These are phyloP conservation scores for Tephrocybe sp. DNA, from an alignment of 768 basidiomycete genomes.

Conservation along the genomic window DNA sequence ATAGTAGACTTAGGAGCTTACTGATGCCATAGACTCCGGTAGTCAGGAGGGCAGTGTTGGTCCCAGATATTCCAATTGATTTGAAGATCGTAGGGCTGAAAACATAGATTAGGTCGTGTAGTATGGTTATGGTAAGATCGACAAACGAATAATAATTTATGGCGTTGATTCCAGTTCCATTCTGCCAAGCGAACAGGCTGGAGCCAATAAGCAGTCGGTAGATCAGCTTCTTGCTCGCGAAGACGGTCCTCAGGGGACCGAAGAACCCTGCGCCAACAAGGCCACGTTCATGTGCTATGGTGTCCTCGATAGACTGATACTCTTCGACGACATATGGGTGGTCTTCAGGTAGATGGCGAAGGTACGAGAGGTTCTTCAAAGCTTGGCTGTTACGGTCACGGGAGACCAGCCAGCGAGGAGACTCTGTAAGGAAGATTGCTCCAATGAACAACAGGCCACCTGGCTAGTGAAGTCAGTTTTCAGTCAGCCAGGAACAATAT, in stretches of 20 bases:
- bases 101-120: not conserved
- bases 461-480: conserved; percentile 21
- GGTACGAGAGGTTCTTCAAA: conserved; percentile 29
- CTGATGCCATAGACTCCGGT: conserved; percentile 53
- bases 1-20: conserved; percentile 20
- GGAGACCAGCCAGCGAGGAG: conserved; percentile 37
- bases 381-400: conserved; percentile 31
- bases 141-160: conserved; percentile 45
- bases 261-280: conserved; percentile 34
- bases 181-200: conserved; percentile 44
- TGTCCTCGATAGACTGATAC: conserved; percentile 28
- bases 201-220: conserved; percentile 36
- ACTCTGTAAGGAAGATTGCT: conserved; percentile 31
- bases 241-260: conserved; percentile 31
- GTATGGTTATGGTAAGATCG: not conserved
- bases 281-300: conserved; percentile 31
- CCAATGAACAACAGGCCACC: conserved; percentile 34
- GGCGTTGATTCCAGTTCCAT: conserved; percentile 45
- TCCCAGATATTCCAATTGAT: conserved; percentile 43
- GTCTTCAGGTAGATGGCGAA: conserved; percentile 30
- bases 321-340: conserved; percentile 33
- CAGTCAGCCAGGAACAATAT: not conserved
- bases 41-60: conserved; percentile 35
- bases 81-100: conserved; percentile 44
- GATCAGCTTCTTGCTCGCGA: conserved; percentile 24